Conservation (phyloP, 2,329 filamentous ascomycete genomes). For the Colletotrichum gloeosporioides region DNA sequence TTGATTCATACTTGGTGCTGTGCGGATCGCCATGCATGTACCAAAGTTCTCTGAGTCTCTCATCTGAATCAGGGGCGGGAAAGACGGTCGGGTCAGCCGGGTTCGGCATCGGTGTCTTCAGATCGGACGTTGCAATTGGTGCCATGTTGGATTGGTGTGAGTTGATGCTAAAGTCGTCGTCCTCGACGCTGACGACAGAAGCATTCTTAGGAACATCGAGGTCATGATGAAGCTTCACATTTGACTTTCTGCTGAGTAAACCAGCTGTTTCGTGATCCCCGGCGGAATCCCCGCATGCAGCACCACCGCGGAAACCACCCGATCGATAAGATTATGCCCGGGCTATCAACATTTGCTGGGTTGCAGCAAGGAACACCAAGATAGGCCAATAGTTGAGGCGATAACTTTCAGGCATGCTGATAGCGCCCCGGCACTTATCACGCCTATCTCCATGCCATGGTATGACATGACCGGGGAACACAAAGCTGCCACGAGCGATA, state of each 20-base stretch:
- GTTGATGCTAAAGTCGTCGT: neutral
- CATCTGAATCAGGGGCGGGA: neutral
- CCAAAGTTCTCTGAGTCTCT: neutral
- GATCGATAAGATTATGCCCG: neutral
- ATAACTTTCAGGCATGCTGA: neutral
- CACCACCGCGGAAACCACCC: neutral
- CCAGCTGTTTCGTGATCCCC: neutral
- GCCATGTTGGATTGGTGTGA: neutral
- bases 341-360: neutral
- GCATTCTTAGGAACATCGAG: neutral
- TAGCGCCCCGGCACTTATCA: constrained; percentile 1
- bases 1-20: neutral
- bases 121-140: neutral
- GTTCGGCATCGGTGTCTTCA: neutral
- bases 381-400: neutral
- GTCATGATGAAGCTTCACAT: neutral
- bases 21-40: constrained; percentile 4
- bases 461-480: neutral
- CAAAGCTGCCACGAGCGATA: neutral
- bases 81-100: neutral
- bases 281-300: neutral
- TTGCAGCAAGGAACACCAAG: neutral
- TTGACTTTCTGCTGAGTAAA: neutral
- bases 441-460: neutral
- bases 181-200: neutral